Evolutionary conservation across 2,329 filamentous ascomycete genomes (phyloP), one percentile per base, ranked within the genome.

Genomic region (Metarhizium rileyi): DNA sequence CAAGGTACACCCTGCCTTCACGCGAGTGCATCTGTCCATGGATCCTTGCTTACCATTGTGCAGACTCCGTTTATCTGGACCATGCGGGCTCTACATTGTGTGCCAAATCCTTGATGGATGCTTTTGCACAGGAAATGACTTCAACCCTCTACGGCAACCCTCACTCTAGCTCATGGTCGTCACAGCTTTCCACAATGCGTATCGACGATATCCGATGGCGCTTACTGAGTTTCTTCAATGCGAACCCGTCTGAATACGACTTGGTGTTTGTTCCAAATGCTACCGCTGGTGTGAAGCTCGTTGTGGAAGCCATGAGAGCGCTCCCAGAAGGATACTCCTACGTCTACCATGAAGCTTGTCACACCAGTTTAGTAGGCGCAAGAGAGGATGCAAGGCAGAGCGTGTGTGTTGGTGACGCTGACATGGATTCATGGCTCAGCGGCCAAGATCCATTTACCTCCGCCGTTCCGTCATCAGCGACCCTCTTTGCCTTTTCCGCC

Each of bases 61-160:
- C 49, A 91, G 87, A 78, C 47, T 81, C 80, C 9, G 75, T 83
- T 44, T 97, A 96, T 65, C 83, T 97, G 50, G 91, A 97, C 59
- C 90, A 97, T 84, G 90, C 90, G 0, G 91, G 90, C n/a, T 87
- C 88, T n/a, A 91, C 90, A 0, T 73, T 86, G 1, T 88, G 86
- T 62, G 74, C 89, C 40, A 91, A 86, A 64, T 90, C 87, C 27
- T 69, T 93, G 23, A 83, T 97, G 65, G 85, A 91, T 56, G 74
- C 71, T 23, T 95, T 95, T 67, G 81, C 87, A 8, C 66, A 70
- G n/a, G 87, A 93, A 52, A 84, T 96, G 76, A 83, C 84, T 25
- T 73, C 78, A 4, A 86, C 83, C 58, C 72, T 97, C 0, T 90
- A 90, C 57, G 91, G 90, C 35, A 97, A 97, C 55, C 91, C 91